Evolutionary conservation across 108 stramenopile species (phyloP).

Genomic region (Chaetoceros tenuissimus): DNA sequence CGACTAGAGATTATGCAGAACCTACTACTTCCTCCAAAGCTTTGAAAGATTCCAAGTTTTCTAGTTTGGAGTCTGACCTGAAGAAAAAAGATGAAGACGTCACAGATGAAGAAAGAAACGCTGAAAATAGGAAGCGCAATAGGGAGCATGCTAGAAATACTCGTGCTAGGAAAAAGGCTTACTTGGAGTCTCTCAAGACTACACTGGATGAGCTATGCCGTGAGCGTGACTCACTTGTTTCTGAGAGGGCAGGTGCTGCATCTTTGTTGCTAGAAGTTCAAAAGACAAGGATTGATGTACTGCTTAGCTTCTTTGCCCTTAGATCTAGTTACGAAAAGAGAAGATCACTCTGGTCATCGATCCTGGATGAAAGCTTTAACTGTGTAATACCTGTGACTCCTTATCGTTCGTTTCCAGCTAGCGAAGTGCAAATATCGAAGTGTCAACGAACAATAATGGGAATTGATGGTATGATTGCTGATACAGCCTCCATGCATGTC

Average conservation of each 20-base stretch:
- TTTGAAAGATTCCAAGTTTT: constrained; percentile 9
- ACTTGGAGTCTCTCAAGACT: constrained; percentile 84
- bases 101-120: constrained; percentile 51
- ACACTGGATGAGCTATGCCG: constrained; percentile 84
- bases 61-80: neutral
- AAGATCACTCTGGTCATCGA: constrained; percentile 70
- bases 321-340: constrained; percentile 65
- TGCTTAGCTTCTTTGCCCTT: constrained; percentile 73
- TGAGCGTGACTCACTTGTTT: constrained; percentile 68
- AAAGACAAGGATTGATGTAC: constrained; percentile 77
- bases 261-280: constrained; percentile 70
- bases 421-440: constrained; percentile 85
- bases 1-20: constrained; percentile 1
- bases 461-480: constrained; percentile 91
- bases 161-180: constrained; percentile 89
- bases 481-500: constrained; percentile 83
- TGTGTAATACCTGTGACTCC: constrained; percentile 86
- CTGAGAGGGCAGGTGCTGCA: constrained; percentile 67
- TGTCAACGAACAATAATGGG: constrained; percentile 88
- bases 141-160: constrained; percentile 91
- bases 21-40: neutral
- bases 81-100: constrained; percentile 15
- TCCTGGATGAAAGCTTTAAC: constrained; percentile 83
- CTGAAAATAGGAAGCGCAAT: constrained; percentile 85
- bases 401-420: constrained; percentile 88